phyloP scores from a whole-genome alignment of 2,329 filamentous ascomycete species.

The Botryotinia calthae region DNA sequence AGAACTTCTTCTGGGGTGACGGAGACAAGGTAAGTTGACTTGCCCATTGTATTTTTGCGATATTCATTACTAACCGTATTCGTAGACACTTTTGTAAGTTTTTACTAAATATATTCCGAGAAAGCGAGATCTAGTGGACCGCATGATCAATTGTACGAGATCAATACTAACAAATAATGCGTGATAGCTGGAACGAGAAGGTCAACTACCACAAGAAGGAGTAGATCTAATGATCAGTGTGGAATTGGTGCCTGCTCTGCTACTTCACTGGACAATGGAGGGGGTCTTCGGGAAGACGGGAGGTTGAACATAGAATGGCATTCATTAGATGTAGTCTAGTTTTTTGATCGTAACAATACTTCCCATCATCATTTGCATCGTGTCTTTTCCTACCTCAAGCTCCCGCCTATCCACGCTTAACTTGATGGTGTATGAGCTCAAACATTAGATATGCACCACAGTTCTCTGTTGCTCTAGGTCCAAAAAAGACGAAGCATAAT shows the following conservation, averaged over 20 bases:
- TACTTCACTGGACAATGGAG: slow-evolving; percentile 12
- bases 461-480: slow-evolving; percentile 46
- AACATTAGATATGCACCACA: slow-evolving; percentile 19
- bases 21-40: slow-evolving; percentile 77
- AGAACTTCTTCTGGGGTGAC: slow-evolving; percentile 93
- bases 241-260: not conserved
- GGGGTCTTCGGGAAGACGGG: not conserved
- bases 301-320: slow-evolving; percentile 19
- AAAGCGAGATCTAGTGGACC: slow-evolving; percentile 14
- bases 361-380: slow-evolving; percentile 20
- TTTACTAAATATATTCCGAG: not conserved
- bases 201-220: slow-evolving; percentile 89
- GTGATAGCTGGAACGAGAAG: slow-evolving; percentile 78
- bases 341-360: slow-evolving; percentile 19
- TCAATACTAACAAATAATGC: slow-evolving; percentile 2
- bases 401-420: not conserved
- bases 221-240: slow-evolving; percentile 21
- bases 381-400: slow-evolving; percentile 27
- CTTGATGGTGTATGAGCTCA: not conserved
- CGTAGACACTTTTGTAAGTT: slow-evolving; percentile 65
- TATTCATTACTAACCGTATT: slow-evolving; percentile 24
- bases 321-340: slow-evolving; percentile 20
- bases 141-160: not conserved
- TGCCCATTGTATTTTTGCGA: slow-evolving; percentile 18
- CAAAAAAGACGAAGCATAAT: slow-evolving; percentile 53